A percentile compares a stretch with the other conserved stretches of the same genome.
Evolutionary conservation across 148 eudicot species (phyloP).

Genomic region (Tetragonia tetragonoides): DNA sequence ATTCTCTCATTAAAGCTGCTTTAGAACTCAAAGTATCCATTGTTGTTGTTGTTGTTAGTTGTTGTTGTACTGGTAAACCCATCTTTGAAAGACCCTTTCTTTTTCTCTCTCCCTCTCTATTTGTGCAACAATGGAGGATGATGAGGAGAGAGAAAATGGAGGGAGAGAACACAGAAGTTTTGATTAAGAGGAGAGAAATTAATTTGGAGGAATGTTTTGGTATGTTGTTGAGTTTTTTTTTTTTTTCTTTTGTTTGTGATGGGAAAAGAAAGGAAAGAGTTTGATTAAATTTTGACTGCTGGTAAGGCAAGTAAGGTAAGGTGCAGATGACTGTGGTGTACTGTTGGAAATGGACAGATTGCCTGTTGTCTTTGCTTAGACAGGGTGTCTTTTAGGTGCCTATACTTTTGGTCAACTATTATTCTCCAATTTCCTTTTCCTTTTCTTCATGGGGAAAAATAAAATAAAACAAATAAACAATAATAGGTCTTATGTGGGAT

Average conservation of each 20-base stretch:
- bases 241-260: background rate
- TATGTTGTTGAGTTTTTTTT: background rate
- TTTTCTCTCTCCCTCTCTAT: no score
- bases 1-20: constrained; percentile 79
- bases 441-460: no score
- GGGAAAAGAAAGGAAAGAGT: no score
- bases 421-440: no score
- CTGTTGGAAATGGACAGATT: background rate
- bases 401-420: no score
- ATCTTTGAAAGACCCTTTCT: constrained; percentile 7
- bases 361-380: constrained; percentile 13
- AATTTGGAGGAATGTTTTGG: no score
- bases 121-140: background rate
- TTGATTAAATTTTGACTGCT: no score
- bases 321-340: background rate
- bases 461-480: no score
- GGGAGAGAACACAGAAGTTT: background rate
- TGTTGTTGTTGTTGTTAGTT: constrained; percentile 18
- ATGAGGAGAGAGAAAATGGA: background rate
- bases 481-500: no score
- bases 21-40: constrained; percentile 54
- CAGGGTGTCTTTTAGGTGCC: constrained; percentile 7
- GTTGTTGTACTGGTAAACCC: constrained; percentile 36
- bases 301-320: no score
- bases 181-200: background rate